A percentile compares a stretch with the other conserved stretches of the same genome.
These are phyloP conservation scores for Ophiorrhiza pumila DNA, from an alignment of 257 asterid species.

Conservation along the genomic window DNA sequence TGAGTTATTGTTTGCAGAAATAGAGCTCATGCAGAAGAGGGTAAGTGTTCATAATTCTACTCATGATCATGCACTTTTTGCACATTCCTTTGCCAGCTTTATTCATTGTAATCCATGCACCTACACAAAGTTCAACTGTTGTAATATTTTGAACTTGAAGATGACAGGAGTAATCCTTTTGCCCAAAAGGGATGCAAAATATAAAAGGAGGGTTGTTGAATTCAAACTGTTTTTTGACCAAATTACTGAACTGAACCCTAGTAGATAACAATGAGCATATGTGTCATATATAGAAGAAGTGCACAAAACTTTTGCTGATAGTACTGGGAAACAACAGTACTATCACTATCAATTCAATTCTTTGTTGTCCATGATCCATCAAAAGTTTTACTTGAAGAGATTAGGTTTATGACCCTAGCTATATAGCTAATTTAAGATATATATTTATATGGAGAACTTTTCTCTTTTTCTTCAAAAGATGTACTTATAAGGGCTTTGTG, in stretches of 20 bases:
- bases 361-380: not conserved
- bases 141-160: not conserved
- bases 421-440: no score
- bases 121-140: not conserved
- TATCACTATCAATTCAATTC: not conserved
- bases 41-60: slow-evolving; percentile 24
- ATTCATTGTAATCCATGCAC: not conserved
- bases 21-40: slow-evolving; percentile 91
- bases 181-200: not conserved
- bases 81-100: not conserved
- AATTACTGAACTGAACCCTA: not conserved
- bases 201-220: not conserved
- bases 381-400: not conserved
- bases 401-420: no score
- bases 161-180: not conserved
- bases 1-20: slow-evolving; percentile 77
- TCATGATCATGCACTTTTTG: not conserved
- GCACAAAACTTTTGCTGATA: not conserved
- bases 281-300: no score
- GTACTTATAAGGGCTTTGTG: not conserved
- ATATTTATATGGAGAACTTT: not conserved
- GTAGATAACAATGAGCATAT: no score
- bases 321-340: no score
- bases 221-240: not conserved
- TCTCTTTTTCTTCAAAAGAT: not conserved